Conservation (phyloP, 2,329 filamentous ascomycete genomes). For the Botryosphaeria dothidea region DNA sequence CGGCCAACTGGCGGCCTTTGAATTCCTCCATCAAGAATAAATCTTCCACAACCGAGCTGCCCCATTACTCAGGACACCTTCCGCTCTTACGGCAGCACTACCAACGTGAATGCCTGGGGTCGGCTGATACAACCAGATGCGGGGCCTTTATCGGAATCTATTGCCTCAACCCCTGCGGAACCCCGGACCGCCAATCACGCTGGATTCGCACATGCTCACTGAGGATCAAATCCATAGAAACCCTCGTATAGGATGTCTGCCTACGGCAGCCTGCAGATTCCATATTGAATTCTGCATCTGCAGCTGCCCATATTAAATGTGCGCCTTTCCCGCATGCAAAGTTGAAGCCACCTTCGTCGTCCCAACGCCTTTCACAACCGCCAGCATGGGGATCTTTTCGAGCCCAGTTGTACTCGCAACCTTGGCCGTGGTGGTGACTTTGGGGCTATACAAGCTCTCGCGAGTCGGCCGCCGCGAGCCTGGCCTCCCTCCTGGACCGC, state of each 20-base stretch:
- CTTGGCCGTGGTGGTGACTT: background rate
- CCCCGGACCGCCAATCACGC: background rate
- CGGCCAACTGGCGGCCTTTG: no score
- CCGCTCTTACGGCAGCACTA: no score
- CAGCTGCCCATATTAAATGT: no score
- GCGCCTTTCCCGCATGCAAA: background rate
- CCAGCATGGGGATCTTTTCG: background rate
- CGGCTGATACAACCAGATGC: background rate
- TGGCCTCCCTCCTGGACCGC: background rate
- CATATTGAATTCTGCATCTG: no score
- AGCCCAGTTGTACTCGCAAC: background rate
- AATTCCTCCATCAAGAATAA: no score
- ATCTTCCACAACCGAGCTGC: no score
- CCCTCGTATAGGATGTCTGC: background rate
- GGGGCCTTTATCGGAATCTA: background rate
- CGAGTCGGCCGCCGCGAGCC: slow-evolving; percentile 1
- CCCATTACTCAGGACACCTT: no score
- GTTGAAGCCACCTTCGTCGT: background rate
- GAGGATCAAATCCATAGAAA: background rate
- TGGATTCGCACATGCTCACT: background rate
- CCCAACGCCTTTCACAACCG: background rate
- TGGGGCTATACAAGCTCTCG: background rate
- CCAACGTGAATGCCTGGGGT: no score
- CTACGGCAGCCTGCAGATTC: background rate
- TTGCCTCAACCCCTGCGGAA: background rate